Conservation (phyloP, 2,329 filamentous ascomycete genomes). For the Aspergillus sclerotialis region DNA sequence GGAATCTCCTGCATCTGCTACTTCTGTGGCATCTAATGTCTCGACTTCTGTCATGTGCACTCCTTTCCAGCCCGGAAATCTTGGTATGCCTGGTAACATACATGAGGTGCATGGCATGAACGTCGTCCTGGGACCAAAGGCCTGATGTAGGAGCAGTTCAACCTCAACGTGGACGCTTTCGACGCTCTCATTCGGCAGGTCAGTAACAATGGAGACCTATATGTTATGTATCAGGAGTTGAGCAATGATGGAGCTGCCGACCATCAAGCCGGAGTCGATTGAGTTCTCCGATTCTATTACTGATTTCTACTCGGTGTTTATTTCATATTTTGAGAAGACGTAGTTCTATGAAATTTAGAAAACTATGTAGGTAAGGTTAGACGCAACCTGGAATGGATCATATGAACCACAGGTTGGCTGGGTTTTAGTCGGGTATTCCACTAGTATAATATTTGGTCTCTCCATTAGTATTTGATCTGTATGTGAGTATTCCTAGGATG, state of each 20-base stretch:
- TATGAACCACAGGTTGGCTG: too few species aligned
- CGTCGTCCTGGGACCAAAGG: constrained; percentile 1
- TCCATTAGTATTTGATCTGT: too few species aligned
- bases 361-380: too few species aligned
- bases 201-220: constrained; percentile 7
- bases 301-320: constrained; percentile 11
- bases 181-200: constrained; percentile 12
- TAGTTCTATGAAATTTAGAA: too few species aligned
- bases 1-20: constrained; percentile 4
- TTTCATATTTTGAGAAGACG: too few species aligned
- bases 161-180: constrained; percentile 11
- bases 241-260: constrained; percentile 5
- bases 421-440: too few species aligned
- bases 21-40: constrained; percentile 1
- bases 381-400: too few species aligned
- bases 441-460: too few species aligned
- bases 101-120: not conserved
- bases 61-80: constrained; percentile 2
- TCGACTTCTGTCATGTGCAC: constrained; percentile 7
- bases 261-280: constrained; percentile 8
- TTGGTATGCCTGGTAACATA: not conserved
- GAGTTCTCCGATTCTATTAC: constrained; percentile 14
- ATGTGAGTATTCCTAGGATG: too few species aligned
- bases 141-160: constrained; percentile 4
- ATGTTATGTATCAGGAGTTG: constrained; percentile 1